Evolutionary conservation across 176 grass and related monocot species (phyloP), one percentile per base, ranked within the genome.

Genomic region (Alopecurus myosuroides): DNA sequence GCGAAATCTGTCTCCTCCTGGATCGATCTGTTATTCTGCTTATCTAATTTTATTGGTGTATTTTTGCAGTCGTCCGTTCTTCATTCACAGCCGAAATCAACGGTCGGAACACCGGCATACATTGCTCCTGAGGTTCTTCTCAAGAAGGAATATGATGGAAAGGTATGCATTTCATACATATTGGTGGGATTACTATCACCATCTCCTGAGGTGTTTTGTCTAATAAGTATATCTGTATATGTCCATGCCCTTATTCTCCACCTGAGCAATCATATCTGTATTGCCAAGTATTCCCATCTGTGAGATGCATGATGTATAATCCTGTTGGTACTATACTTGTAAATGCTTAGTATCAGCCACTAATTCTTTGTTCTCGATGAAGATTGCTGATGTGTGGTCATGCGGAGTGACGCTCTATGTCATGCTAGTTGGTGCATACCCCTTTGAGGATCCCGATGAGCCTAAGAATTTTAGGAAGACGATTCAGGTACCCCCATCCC

Each of bases 341-440:
- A 25, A 36, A 34, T 19, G 13, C 40, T 50, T 10, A 61, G 7
- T 23, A 9, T 3, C 14, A 45, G 26, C 33, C 11, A 11, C n/a
- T 84, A 56, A 87, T 58, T 68, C 1, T 80, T 49, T 51, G 67
- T 60, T 90, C 19, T 69, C 37, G 2, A 77, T 78, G 63, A 79
- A 95, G 95, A 94, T 98, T 82, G 95, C 95, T 73, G 95, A 98
- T 48, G 92, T 98, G 40, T 98, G 95, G 95, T 98, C 95, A 7
- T 98, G 95, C 11, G 95, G 95, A 57, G 95, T 95, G 61, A 98
- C 95, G 0, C 88, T 98, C 7, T 98, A 98, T 76, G 95, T 98
- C 73, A 98, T 98, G 95, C 88, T 98, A 53, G 92, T 98, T 22
- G 95, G 95, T 61, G 95, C 95, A 44, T 98, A 98, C 83, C 95